phyloP scores from a whole-genome alignment of 2,329 filamentous ascomycete species.

The Cadophora gregata region DNA sequence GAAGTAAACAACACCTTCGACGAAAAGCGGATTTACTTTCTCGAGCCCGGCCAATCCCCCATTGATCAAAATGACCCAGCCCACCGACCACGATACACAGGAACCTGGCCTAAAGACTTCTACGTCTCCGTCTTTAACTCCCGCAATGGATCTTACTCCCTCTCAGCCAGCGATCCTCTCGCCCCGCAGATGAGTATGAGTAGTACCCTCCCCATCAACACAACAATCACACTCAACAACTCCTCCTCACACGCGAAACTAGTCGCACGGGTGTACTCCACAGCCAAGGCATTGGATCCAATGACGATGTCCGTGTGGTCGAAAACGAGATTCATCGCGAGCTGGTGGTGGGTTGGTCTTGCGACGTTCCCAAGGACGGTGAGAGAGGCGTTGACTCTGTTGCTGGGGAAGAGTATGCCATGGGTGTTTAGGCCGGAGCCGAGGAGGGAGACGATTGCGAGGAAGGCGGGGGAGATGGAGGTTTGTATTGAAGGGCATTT shows the following conservation, averaged over 20 bases:
- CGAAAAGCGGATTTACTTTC: slow-evolving; percentile 70
- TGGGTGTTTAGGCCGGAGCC: slow-evolving; percentile 72
- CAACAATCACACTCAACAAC: slow-evolving; percentile 67
- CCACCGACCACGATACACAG: slow-evolving; percentile 48
- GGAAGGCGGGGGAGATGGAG: slow-evolving; percentile 59
- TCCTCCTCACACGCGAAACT: slow-evolving; percentile 62
- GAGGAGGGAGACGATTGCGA: slow-evolving; percentile 58
- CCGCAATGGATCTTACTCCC: slow-evolving; percentile 59
- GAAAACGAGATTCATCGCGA: slow-evolving; percentile 54
- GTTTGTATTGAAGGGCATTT: slow-evolving; percentile 53
- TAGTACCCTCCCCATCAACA: slow-evolving; percentile 55
- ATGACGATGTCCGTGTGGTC: slow-evolving; percentile 49
- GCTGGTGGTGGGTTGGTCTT: slow-evolving; percentile 73
- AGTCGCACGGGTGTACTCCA: slow-evolving; percentile 63
- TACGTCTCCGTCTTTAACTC: slow-evolving; percentile 80
- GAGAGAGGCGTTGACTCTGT: slow-evolving; percentile 63
- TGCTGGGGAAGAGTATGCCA: slow-evolving; percentile 61
- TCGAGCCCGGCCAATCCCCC: slow-evolving; percentile 50
- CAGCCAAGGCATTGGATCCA: slow-evolving; percentile 57
- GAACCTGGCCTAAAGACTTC: slow-evolving; percentile 72
- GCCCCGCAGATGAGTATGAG: slow-evolving; percentile 46
- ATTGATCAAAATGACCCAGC: slow-evolving; percentile 24
- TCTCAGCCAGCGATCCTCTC: slow-evolving; percentile 57
- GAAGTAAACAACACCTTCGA: slow-evolving; percentile 82
- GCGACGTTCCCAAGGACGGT: slow-evolving; percentile 70